phyloP scores from a whole-genome alignment of 164 flowering plant genomes.

The Tetracentron sinense region DNA sequence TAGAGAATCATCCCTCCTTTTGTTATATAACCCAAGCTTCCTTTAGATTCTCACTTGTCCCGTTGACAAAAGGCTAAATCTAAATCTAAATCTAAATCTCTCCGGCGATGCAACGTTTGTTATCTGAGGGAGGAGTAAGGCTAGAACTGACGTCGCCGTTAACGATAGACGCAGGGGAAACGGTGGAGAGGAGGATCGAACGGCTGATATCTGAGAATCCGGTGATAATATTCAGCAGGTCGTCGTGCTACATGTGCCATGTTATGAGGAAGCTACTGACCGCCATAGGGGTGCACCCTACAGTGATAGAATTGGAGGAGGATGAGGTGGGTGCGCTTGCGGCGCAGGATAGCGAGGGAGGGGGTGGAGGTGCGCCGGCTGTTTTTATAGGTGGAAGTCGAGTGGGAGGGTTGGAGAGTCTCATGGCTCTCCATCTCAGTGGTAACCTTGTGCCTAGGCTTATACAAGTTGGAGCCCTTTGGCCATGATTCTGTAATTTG shows the following conservation, averaged over 20 bases:
- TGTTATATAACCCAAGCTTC: no score
- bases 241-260: constrained; percentile 91
- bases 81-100: no score
- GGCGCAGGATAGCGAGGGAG: constrained; percentile 1
- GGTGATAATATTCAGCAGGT: constrained; percentile 71
- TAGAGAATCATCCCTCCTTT: no score
- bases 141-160: no score
- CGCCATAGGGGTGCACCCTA: constrained; percentile 76
- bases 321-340: constrained; percentile 48
- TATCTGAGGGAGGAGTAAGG: no score
- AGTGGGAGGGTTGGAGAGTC: constrained; percentile 75
- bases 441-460: constrained; percentile 68
- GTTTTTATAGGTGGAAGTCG: constrained; percentile 72
- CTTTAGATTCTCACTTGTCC: no score
- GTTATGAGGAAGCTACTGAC: constrained; percentile 76
- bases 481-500: constrained; percentile 13
- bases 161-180: constrained; percentile 62
- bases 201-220: constrained; percentile 81
- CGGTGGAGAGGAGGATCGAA: constrained; percentile 57
- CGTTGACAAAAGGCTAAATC: no score
- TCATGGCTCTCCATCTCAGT: constrained; percentile 70
- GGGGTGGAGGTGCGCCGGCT: constrained; percentile 39
- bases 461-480: constrained; percentile 58
- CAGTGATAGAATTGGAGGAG: constrained; percentile 83
- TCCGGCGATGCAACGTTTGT: no score